Evolutionary conservation across 2,329 filamentous ascomycete species (phyloP), one percentile per base, ranked within the genome.

Genomic region (Aspergillus proliferans): DNA sequence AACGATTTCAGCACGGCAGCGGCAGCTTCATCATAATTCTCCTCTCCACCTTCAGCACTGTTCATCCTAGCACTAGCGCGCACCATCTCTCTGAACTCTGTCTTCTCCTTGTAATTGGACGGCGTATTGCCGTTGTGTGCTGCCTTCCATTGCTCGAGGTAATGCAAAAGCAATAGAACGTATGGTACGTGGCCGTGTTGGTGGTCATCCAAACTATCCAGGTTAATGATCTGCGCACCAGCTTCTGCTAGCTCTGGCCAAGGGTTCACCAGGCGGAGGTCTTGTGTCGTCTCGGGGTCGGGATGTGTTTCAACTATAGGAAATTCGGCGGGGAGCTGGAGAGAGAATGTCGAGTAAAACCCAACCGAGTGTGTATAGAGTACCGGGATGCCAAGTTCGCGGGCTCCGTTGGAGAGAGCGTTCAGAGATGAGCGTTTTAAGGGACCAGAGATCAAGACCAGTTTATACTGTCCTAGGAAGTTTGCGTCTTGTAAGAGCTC

Each of bases 291-390:
- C 36, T 88, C 87, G 38, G 88, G 83, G 54, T 95, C 90, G 1
- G 93, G 93, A 63, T 98, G 93, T 41, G 93, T 97, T 65, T 98
- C 92, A 54, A 98, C 87, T 49, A 98, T 87, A 4, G 92, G 90
- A 60, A 94, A 95, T 24, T 84, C 82, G n/a, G 82, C 76, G 8
- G 88, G 86, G 24, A 95, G 74, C 57, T 81, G 77, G 24, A 94
- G 76, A n/a, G 84, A 86, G 67, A 97, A 95, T 57, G 87, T 88
- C 2, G 88, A 87, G 69, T 93, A 95, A 72, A 95, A 96, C 24
- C 93, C 93, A 38, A 87, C 80, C n/a, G 86, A 95, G 65, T 95
- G 89, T 41, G 93, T 80, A 55, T 90, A 84, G 50, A 97, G 79
- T 12, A 91, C 73, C 0, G 93, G 90, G 15, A 87, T 86, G 45